These are phyloP conservation scores for Cytospora schulzeri DNA, from an alignment of 2,329 filamentous ascomycete genomes.

Conservation along the genomic window DNA sequence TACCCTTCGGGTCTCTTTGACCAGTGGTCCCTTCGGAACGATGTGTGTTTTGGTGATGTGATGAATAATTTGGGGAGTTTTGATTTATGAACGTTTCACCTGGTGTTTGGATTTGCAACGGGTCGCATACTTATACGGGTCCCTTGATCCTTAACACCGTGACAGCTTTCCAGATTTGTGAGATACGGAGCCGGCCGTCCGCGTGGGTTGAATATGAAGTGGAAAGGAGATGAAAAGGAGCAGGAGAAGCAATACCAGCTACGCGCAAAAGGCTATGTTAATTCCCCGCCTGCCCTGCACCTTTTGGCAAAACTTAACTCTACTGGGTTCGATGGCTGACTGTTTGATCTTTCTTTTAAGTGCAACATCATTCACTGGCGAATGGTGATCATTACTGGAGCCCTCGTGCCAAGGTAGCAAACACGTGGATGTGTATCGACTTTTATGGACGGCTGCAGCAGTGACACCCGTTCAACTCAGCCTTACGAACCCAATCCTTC, in stretches of 20 bases:
- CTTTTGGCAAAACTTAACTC: no score
- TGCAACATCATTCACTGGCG: neutral
- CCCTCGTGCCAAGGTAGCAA: neutral
- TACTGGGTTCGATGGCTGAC: neutral
- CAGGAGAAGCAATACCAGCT: neutral
- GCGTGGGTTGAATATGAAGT: neutral
- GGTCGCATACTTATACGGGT: neutral
- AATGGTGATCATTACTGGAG: no score
- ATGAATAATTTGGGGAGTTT: neutral
- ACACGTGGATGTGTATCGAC: neutral
- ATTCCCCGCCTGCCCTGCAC: neutral
- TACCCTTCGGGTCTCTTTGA: constrained; percentile 8
- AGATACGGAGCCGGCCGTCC: neutral
- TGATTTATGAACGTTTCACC: no score
- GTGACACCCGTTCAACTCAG: neutral
- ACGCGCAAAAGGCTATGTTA: neutral
- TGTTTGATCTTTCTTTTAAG: neutral
- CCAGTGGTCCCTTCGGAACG: neutral
- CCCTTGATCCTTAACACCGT: no score
- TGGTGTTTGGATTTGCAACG: no score
- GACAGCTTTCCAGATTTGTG: neutral
- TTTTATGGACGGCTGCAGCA: neutral
- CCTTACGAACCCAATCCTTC: neutral
- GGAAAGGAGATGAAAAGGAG: neutral
- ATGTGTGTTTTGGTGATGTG: neutral